These are phyloP conservation scores for Phialocephala sp. DNA, from an alignment of 2,329 filamentous ascomycete species.

Conservation along the genomic window DNA sequence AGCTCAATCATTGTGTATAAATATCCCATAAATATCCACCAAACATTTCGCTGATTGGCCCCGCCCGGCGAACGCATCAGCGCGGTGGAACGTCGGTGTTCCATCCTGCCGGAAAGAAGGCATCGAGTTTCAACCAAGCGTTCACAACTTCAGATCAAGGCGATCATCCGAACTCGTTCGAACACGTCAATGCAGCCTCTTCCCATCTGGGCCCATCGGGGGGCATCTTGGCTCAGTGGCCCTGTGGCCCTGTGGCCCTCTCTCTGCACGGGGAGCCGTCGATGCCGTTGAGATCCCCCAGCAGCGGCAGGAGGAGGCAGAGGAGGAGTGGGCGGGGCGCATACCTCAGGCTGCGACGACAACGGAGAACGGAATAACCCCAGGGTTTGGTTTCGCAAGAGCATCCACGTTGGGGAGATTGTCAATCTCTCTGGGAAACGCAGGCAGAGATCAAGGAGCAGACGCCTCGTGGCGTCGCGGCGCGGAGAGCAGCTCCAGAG, in stretches of 20 bases:
- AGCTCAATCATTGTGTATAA: conserved; percentile 15
- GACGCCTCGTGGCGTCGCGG: conserved; percentile 12
- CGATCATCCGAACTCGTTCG: conserved; percentile 26
- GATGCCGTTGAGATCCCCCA: neutral
- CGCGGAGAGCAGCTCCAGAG: neutral
- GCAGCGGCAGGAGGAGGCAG: neutral
- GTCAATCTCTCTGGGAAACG: conserved; percentile 5
- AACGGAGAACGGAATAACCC: neutral
- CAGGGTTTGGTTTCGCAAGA: conserved; percentile 7
- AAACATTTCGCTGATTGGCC: conserved; percentile 23
- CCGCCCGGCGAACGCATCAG: conserved; percentile 13
- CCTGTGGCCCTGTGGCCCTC: neutral
- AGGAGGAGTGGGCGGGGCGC: neutral
- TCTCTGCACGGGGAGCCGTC: conserved; percentile 4
- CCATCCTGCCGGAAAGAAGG: conserved; percentile 26
- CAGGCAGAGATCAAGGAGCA: neutral
- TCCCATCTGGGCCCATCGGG: neutral
- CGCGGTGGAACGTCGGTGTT: conserved; percentile 22
- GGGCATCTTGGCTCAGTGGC: no score
- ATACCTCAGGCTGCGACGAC: neutral
- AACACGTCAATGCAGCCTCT: conserved; percentile 22
- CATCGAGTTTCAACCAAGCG: conserved; percentile 28
- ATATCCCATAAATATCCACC: conserved; percentile 26
- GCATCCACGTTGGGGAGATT: conserved; percentile 7
- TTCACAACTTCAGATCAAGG: conserved; percentile 22